Base-by-base conservation (phyloP, 768 basidiomycete genomes). In the Boletus rufocinnamomeus region DNA sequence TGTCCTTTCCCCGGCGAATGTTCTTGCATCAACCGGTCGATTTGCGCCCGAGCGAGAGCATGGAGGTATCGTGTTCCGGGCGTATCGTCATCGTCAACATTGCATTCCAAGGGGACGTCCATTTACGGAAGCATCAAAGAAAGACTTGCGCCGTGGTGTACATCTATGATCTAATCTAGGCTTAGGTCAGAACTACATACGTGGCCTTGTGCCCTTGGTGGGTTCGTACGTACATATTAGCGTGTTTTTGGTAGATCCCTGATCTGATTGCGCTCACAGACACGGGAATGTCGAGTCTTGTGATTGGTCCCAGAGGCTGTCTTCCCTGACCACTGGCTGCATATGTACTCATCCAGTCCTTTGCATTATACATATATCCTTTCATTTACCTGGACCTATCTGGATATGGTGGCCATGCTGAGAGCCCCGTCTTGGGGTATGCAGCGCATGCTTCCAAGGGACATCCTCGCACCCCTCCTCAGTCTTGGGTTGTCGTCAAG, bases 71-170 rank as follows among this genome's bases (percentile, higher is more conserved):
- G 14, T 27, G 44, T 45, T 45, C 44, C 44, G 44, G 16, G 25
- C 4, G 16, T 25, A 25, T 23, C 44, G 3, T 25, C 23, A 40
- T 40, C 44, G 7, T 45, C 23, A 16, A 27, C 7, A 17, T 32
- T 58, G 52, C 52, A 55, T 58, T 58, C 25, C 45, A 27, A 47
- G 45, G 57, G 25, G 44, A 0, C 25, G 1, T 11, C 21, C 38
- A 6, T 35, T 58, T 58, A 49, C 57, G 57, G 54, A 57, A 48
- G 10, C 21, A 16, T 55, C 56, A 57, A 56, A 30, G 43, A 2
- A 11, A 35, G 10, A 43, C n/a, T 13, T 43, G 41, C 41, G 41
- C n/a, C 41, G 11, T 10, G 6, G 40, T 41, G 10, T 11, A 6
- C 11, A 40, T 40, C 38, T n/a, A 40, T 40, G 17, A 54, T 54